These are phyloP conservation scores for Lipomyces mesembrius DNA, from an alignment of 805 yeast genomes.

Conservation along the genomic window DNA sequence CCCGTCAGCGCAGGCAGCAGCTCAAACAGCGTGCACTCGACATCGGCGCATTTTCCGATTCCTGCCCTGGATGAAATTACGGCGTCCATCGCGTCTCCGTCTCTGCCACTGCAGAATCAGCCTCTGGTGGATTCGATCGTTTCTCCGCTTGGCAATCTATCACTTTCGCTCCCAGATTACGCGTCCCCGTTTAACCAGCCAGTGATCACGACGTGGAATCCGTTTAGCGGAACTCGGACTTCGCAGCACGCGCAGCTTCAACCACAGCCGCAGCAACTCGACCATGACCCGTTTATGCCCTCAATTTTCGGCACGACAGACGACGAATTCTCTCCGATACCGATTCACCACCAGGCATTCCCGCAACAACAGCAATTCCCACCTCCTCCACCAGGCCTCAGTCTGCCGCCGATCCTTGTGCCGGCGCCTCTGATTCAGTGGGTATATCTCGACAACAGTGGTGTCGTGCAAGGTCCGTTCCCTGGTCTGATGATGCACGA, in stretches of 20 bases:
- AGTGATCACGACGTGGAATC: slow-evolving; percentile 16
- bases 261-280: slow-evolving; percentile 18
- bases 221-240: slow-evolving; percentile 27
- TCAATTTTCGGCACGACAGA: slow-evolving; percentile 11
- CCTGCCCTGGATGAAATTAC: background rate
- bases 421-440: slow-evolving; percentile 49
- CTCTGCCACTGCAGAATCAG: slow-evolving; percentile 2
- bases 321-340: slow-evolving; percentile 5
- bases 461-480: slow-evolving; percentile 82
- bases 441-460: slow-evolving; percentile 74
- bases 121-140: slow-evolving; percentile 14
- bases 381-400: slow-evolving; percentile 29
- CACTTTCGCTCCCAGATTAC: slow-evolving; percentile 12
- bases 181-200: slow-evolving; percentile 21
- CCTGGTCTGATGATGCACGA: slow-evolving; percentile 72
- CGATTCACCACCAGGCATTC: slow-evolving; percentile 26
- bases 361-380: slow-evolving; percentile 22
- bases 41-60: slow-evolving; percentile 15
- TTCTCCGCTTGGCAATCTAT: slow-evolving; percentile 13
- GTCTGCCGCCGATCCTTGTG: slow-evolving; percentile 27
- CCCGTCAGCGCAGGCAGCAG: background rate
- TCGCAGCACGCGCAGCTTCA: slow-evolving; percentile 21
- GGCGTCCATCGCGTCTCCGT: background rate
- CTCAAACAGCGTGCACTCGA: slow-evolving; percentile 5
- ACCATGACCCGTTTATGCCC: slow-evolving; percentile 27